Percentiles rank a stretch among this genome's conserved stretches.
Conservation (phyloP, 2,329 filamentous ascomycete genomes). For the Pleoardoris graminearum region DNA sequence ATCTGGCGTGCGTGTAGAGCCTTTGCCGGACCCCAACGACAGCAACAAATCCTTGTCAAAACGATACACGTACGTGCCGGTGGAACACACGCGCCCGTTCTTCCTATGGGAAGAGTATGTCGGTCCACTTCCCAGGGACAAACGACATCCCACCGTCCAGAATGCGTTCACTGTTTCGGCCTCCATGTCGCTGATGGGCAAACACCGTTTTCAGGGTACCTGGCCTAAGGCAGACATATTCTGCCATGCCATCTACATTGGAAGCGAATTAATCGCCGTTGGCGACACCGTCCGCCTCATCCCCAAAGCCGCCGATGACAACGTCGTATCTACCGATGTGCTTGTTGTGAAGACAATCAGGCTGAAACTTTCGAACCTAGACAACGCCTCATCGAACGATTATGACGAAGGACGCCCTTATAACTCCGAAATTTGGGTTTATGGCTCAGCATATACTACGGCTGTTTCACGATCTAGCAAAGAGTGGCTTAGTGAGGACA, state of each 20-base stretch:
- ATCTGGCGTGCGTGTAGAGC: slow-evolving; percentile 62
- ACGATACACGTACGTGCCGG: slow-evolving; percentile 59
- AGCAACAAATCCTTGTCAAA: slow-evolving; percentile 56
- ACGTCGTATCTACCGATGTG: slow-evolving; percentile 52
- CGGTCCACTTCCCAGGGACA: slow-evolving; percentile 41
- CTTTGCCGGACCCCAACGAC: slow-evolving; percentile 56
- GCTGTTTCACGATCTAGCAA: slow-evolving; percentile 40
- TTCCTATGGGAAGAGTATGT: slow-evolving; percentile 58
- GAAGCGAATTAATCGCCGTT: slow-evolving; percentile 58
- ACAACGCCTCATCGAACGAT: slow-evolving; percentile 51
- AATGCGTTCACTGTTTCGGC: slow-evolving; percentile 59
- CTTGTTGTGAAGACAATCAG: slow-evolving; percentile 59
- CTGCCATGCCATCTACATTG: slow-evolving; percentile 59
- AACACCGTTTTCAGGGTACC: slow-evolving; percentile 55
- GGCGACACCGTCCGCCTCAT: slow-evolving; percentile 60
- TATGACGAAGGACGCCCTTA: slow-evolving; percentile 53
- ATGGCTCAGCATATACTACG: slow-evolving; percentile 54
- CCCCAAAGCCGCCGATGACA: slow-evolving; percentile 23
- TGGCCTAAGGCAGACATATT: slow-evolving; percentile 61
- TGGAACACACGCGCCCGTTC: slow-evolving; percentile 60
- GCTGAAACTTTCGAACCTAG: slow-evolving; percentile 54
- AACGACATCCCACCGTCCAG: slow-evolving; percentile 58
- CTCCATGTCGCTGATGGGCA: slow-evolving; percentile 57
- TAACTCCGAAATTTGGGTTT: slow-evolving; percentile 52
- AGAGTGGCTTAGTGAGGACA: slow-evolving; percentile 21